These are phyloP conservation scores for Verticillium nonalfalfae DNA, from an alignment of 2,329 filamentous ascomycete species.

Conservation along the genomic window DNA sequence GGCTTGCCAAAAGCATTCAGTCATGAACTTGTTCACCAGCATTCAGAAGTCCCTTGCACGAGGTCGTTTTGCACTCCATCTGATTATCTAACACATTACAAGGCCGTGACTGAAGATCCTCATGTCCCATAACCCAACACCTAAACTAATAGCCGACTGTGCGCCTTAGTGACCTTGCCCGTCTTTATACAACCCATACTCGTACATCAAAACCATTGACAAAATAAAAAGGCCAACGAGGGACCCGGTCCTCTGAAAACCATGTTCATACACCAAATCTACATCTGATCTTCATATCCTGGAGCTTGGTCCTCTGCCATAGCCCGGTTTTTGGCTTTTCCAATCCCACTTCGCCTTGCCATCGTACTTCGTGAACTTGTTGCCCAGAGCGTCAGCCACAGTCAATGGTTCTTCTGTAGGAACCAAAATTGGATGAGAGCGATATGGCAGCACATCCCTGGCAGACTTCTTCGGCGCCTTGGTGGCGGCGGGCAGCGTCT, in stretches of 20 bases:
- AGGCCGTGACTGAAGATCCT: not conserved
- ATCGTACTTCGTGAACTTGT: conserved; percentile 7
- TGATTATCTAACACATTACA: not conserved
- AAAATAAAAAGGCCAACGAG: not conserved
- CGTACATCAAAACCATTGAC: not conserved
- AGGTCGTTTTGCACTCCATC: not conserved
- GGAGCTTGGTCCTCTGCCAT: conserved; percentile 9
- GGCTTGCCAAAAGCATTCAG: too few species aligned
- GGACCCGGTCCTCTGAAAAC: not conserved
- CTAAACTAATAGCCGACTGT: not conserved
- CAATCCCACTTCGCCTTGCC: conserved; percentile 9
- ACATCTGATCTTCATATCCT: conserved; percentile 3
- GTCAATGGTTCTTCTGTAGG: conserved; percentile 28
- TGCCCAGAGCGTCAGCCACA: conserved; percentile 25
- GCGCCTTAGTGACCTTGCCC: not conserved
- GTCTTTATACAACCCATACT: not conserved
- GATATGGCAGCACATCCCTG: conserved; percentile 26
- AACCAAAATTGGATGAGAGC: conserved; percentile 22
- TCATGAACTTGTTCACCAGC: not conserved
- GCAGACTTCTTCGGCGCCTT: conserved; percentile 12
- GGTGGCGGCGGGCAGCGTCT: conserved; percentile 18
- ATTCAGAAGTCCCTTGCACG: too few species aligned
- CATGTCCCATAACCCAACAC: not conserved
- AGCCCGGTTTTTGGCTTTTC: conserved; percentile 9
- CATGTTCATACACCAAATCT: not conserved